A percentile compares a stretch with the other conserved stretches of the same genome.
Evolutionary conservation across 2,329 filamentous ascomycete species (phyloP).

Genomic region (Hypoxylon sp.): DNA sequence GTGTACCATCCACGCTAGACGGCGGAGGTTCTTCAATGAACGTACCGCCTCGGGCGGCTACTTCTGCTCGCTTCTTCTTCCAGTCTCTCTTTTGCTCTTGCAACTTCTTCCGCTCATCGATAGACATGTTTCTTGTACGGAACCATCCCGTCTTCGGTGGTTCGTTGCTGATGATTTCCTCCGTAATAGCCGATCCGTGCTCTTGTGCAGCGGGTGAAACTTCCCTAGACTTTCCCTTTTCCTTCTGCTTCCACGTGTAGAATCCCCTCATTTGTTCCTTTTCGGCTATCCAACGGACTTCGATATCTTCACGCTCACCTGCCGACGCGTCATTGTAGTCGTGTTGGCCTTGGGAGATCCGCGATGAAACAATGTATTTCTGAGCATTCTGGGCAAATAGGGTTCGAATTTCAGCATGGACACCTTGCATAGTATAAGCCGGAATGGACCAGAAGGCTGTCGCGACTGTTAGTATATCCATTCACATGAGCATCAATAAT

Average conservation of each 20-base stretch:
- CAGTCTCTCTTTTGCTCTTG: constrained; percentile 57
- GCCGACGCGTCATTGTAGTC: constrained; percentile 64
- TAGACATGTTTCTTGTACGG: constrained; percentile 57
- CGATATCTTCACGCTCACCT: constrained; percentile 70
- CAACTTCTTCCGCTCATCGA: constrained; percentile 61
- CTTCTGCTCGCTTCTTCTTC: constrained; percentile 48
- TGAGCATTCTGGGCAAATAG: constrained; percentile 74
- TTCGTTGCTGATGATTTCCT: constrained; percentile 31
- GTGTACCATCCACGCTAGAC: constrained; percentile 21
- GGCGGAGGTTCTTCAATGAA: constrained; percentile 38
- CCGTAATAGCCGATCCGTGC: constrained; percentile 32
- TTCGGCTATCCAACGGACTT: constrained; percentile 70
- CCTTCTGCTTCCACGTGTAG: constrained; percentile 61
- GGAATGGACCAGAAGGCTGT: constrained; percentile 73
- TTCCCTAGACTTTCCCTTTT: constrained; percentile 50
- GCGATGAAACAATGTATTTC: constrained; percentile 81
- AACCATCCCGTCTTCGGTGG: constrained; percentile 57
- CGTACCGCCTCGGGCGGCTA: constrained; percentile 30
- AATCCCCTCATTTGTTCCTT: constrained; percentile 69
- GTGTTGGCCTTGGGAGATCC: constrained; percentile 77
- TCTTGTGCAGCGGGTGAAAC: constrained; percentile 36
- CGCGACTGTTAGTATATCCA: constrained; percentile 20
- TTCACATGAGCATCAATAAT: neutral
- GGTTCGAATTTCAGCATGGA: constrained; percentile 80
- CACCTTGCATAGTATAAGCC: constrained; percentile 83